Evolutionary conservation across 805 yeast species (phyloP).

Genomic region (Wickerhamiella cacticola): DNA sequence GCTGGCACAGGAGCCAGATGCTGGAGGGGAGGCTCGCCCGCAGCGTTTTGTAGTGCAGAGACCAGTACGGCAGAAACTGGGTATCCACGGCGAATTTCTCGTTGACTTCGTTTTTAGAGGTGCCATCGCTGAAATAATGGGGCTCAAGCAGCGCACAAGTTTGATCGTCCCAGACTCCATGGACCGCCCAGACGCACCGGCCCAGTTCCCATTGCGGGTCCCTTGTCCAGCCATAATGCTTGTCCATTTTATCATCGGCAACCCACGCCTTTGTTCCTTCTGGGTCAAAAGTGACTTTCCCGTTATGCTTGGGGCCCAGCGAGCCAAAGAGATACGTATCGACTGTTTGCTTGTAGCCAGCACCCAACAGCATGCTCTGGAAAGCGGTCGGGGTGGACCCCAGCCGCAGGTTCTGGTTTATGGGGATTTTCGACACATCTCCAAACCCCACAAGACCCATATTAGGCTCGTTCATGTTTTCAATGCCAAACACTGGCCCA

Average conservation of each 20-base stretch:
- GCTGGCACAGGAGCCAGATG: slow-evolving; percentile 55
- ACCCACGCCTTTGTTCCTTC: slow-evolving; percentile 59
- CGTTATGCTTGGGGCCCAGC: slow-evolving; percentile 61
- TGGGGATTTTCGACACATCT: slow-evolving; percentile 41
- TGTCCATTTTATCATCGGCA: slow-evolving; percentile 37
- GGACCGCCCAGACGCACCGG: slow-evolving; percentile 63
- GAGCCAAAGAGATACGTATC: slow-evolving; percentile 57
- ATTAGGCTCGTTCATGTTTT: slow-evolving; percentile 77
- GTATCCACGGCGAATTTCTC: slow-evolving; percentile 48
- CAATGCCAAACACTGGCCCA: slow-evolving; percentile 60
- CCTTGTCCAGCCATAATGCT: slow-evolving; percentile 58
- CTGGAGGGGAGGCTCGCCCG: slow-evolving; percentile 34
- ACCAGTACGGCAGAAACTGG: slow-evolving; percentile 50
- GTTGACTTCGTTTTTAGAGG: slow-evolving; percentile 30
- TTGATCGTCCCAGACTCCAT: slow-evolving; percentile 52
- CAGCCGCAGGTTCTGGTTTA: slow-evolving; percentile 48
- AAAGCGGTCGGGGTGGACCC: slow-evolving; percentile 73
- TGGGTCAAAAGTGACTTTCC: slow-evolving; percentile 48
- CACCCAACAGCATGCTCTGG: slow-evolving; percentile 58
- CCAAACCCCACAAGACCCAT: slow-evolving; percentile 56
- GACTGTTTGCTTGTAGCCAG: slow-evolving; percentile 57
- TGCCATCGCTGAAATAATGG: slow-evolving; percentile 36
- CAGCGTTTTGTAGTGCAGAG: slow-evolving; percentile 36
- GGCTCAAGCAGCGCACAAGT: slow-evolving; percentile 32
- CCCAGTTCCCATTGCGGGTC: slow-evolving; percentile 54